Evolutionary conservation across 1,284 basidiomycete genomes (phyloP), one percentile per base, ranked within the genome.

Genomic region (Ceratobasidium sp.): DNA sequence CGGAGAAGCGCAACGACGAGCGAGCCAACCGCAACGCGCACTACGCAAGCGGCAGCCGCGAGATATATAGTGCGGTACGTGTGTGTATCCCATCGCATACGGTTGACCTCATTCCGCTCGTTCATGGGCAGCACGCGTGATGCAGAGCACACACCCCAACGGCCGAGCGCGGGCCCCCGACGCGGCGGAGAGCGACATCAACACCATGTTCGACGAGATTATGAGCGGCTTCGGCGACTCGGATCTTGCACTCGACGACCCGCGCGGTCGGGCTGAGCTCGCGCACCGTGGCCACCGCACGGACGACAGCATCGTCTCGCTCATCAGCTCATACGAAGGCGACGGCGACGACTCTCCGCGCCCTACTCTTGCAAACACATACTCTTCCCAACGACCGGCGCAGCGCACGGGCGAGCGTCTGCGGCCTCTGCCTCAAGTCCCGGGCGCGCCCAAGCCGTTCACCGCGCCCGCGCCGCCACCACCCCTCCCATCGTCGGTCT

Each of bases 141-240:
- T 65, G 61, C 61, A 52, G 61, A 34, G 14, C 34, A 50, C 61
- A 34, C 61, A 52, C 32, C 30, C 50, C 34, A 67, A 67, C 36
- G 64, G 64, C n/a, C 50, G 64, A 16, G 34, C 64, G 23, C 57
- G 57, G 10, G 16, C 34, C 6, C 52, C 52, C 52, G 64, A 48
- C 34, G 64, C 12, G 26, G 64, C 30, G 4, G 64, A 67, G 21
- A 55, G 64, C 34, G 64, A 67, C 39, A 67, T 67, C n/a, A 48
- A 67, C 50, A 67, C n/a, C 36, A 67, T 67, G 64, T 67, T 67
- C 26, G 52, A 67, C 34, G 64, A 67, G 52, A 67, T 67, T 3
- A 18, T 67, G 2, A 48, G 64, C 26, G 64, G 64, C 32, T 67
- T 67, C 28, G 36, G 64, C 21, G 64, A 67, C 1, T 67, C 64